Evolutionary conservation across 768 basidiomycete genomes (phyloP).

Genomic region (Mycena metata): DNA sequence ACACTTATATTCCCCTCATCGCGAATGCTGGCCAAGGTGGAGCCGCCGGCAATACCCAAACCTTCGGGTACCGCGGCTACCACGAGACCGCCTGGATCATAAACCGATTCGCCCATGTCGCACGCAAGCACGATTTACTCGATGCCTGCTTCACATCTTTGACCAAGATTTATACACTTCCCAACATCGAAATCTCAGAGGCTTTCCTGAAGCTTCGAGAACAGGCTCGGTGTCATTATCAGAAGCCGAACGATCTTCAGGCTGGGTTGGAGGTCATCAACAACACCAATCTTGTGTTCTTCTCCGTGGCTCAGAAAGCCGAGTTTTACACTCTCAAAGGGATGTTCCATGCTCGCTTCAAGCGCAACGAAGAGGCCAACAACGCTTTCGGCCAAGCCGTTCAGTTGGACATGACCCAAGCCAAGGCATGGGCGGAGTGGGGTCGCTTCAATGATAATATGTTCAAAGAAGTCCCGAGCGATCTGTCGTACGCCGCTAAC

Average conservation of each 20-base stretch:
- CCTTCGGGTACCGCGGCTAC: conserved; percentile 94
- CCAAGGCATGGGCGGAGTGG: conserved; percentile 99
- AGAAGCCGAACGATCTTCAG: conserved; percentile 92
- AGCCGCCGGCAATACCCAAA: conserved; percentile 74
- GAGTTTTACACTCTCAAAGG: conserved; percentile 99
- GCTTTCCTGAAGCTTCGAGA: conserved; percentile 99
- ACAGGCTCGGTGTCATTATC: conserved; percentile 98
- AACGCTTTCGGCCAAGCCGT: conserved; percentile 94
- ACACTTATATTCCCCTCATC: conserved; percentile 94
- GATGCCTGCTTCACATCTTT: conserved; percentile 96
- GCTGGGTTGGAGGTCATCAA: conserved; percentile 99
- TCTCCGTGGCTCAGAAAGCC: conserved; percentile 93
- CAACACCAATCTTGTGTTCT: conserved; percentile 99
- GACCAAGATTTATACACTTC: conserved; percentile 97
- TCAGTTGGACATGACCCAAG: conserved; percentile 93
- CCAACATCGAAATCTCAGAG: conserved; percentile 99
- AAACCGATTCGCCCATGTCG: conserved; percentile 99
- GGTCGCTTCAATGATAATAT: conserved; percentile 93
- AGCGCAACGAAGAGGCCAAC: conserved; percentile 90
- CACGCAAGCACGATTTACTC: conserved; percentile 94
- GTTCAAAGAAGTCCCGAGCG: conserved; percentile 87
- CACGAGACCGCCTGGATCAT: conserved; percentile 99
- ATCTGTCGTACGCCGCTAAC: conserved; percentile 83
- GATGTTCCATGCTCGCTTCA: conserved; percentile 95
- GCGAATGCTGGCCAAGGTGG: conserved; percentile 64